These are phyloP conservation scores for Dichomitus squalens DNA, from an alignment of 1,284 basidiomycete species.

Conservation along the genomic window DNA sequence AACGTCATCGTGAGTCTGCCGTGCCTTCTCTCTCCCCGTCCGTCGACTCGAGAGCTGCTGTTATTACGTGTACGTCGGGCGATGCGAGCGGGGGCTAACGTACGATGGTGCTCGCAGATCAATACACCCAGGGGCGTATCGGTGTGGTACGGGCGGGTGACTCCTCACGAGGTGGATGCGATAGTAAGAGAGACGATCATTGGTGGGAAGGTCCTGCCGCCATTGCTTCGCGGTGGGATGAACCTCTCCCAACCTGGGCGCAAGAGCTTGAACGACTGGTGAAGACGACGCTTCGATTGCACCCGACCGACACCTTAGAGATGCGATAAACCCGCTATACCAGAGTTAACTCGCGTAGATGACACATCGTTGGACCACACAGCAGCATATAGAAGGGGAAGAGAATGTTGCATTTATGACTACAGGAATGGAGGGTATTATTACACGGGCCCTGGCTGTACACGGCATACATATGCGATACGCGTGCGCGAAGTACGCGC, in stretches of 20 bases:
- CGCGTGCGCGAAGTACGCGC: not conserved
- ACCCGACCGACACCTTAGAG: not conserved
- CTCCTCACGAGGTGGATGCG: conserved; percentile 83
- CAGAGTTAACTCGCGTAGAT: not conserved
- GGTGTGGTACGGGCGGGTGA: conserved; percentile 94
- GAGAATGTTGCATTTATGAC: conserved; percentile 1
- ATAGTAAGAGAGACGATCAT: conserved; percentile 89
- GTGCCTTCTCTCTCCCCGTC: not conserved
- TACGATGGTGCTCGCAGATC: conserved; percentile 51
- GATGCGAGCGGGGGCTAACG: not conserved
- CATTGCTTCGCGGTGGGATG: conserved; percentile 81
- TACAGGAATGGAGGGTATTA: conserved; percentile 15
- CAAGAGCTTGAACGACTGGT: conserved; percentile 75
- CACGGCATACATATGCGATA: conserved; percentile 8
- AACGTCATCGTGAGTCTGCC: conserved; percentile 78
- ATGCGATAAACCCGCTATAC: not conserved
- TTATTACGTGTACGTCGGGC: not conserved
- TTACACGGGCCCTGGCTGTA: conserved; percentile 19
- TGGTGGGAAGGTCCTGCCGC: conserved; percentile 79
- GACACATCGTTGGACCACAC: not conserved
- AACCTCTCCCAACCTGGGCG: conserved; percentile 73
- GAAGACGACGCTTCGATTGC: conserved; percentile 18
- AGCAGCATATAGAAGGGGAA: too few species aligned
- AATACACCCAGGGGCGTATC: conserved; percentile 83
- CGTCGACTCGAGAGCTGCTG: not conserved